These are phyloP conservation scores for Trichoderma koningiopsis DNA, from an alignment of 2,329 filamentous ascomycete species.

Conservation along the genomic window DNA sequence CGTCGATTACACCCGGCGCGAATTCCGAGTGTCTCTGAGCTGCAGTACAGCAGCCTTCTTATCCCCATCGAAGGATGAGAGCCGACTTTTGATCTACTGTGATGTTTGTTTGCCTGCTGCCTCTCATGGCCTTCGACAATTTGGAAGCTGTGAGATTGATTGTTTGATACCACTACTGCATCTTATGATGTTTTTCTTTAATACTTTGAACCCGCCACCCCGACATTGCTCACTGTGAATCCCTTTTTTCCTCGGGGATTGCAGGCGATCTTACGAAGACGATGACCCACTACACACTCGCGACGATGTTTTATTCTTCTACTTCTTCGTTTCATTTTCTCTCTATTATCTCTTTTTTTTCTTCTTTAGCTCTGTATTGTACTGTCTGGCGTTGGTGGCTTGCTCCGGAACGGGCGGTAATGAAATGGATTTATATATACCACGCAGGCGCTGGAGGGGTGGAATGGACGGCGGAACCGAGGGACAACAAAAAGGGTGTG, in stretches of 20 bases:
- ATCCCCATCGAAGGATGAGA: slow-evolving; percentile 38
- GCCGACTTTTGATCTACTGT: neutral
- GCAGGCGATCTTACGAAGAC: slow-evolving; percentile 26
- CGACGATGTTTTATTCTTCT: slow-evolving; percentile 16
- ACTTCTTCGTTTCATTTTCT: neutral
- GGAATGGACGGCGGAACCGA: slow-evolving; percentile 10
- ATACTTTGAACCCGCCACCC: slow-evolving; percentile 2
- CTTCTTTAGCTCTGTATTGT: slow-evolving; percentile 22
- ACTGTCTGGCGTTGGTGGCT: slow-evolving; percentile 32
- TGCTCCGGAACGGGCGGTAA: slow-evolving; percentile 28
- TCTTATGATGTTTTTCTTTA: neutral
- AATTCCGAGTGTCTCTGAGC: slow-evolving; percentile 28
- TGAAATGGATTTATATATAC: slow-evolving; percentile 27
- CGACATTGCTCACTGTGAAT: slow-evolving; percentile 5
- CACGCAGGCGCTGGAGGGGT: slow-evolving; percentile 17
- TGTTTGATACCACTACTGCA: neutral
- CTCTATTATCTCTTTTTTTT: neutral
- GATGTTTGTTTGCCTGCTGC: neutral
- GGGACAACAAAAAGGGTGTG: slow-evolving; percentile 3
- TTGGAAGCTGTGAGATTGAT: neutral
- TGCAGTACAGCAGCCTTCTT: slow-evolving; percentile 34
- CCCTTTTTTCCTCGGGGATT: slow-evolving; percentile 5
- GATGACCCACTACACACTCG: slow-evolving; percentile 28
- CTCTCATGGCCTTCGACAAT: neutral
- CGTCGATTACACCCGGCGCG: slow-evolving; percentile 28